phyloP scores from a whole-genome alignment of 108 stramenopile genomes.

The Cyclotella cryptica region DNA sequence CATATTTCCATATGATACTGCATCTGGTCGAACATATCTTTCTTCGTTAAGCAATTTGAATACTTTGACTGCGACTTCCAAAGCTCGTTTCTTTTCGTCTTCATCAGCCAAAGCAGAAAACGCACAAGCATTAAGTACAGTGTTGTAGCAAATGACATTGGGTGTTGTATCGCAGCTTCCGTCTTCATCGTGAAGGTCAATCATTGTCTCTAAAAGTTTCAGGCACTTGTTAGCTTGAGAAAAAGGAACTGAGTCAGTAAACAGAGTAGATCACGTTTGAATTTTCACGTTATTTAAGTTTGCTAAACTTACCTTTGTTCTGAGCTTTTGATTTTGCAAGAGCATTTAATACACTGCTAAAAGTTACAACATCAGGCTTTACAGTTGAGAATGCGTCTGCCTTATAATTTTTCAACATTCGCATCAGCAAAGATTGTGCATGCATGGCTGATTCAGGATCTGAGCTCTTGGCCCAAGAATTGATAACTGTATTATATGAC shows the following conservation, averaged over 20 bases:
- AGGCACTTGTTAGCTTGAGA: slow-evolving; percentile 47
- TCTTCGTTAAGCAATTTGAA: slow-evolving; percentile 42
- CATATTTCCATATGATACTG: slow-evolving; percentile 72
- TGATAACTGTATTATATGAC: slow-evolving; percentile 69
- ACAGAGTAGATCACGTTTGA: too few relatives aligned
- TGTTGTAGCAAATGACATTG: slow-evolving; percentile 64
- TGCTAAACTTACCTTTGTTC: slow-evolving; percentile 33
- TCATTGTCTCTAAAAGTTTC: slow-evolving; percentile 50
- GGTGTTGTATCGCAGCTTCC: slow-evolving; percentile 51
- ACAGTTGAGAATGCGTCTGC: slow-evolving; percentile 42
- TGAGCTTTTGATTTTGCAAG: slow-evolving; percentile 68
- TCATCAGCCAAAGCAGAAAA: slow-evolving; percentile 61
- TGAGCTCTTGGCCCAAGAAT: slow-evolving; percentile 63
- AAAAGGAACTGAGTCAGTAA: background rate
- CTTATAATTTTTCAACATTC: slow-evolving; percentile 59
- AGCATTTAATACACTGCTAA: slow-evolving; percentile 67
- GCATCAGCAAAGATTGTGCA: slow-evolving; percentile 58
- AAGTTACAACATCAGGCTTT: slow-evolving; percentile 68
- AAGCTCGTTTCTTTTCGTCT: slow-evolving; percentile 54
- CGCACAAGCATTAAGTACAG: slow-evolving; percentile 76
- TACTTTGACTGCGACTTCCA: slow-evolving; percentile 60
- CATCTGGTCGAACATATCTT: slow-evolving; percentile 52
- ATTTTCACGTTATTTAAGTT: background rate
- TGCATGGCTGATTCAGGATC: slow-evolving; percentile 46
- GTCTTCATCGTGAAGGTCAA: slow-evolving; percentile 49